phyloP scores from a whole-genome alignment of 2,329 filamentous ascomycete genomes.

The Pyrenochaeta sp. region DNA sequence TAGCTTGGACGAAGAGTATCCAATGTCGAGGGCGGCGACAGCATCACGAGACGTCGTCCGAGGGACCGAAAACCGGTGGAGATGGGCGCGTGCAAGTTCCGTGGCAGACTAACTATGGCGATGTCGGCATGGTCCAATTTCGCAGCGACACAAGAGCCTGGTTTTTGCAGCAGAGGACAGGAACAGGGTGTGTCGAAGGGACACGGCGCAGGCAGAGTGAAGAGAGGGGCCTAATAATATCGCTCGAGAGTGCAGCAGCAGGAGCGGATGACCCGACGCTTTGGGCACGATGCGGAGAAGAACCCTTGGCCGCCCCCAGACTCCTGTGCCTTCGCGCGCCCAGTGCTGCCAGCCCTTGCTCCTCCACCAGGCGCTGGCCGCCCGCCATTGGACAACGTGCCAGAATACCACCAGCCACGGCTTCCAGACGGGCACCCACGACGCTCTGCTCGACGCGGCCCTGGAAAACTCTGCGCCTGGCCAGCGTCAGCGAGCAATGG shows the following conservation, averaged over 20 bases:
- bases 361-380: slow-evolving; percentile 2
- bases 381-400: slow-evolving; percentile 19
- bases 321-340: slow-evolving; percentile 25
- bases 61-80: slow-evolving; percentile 13
- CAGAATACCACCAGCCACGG: slow-evolving; percentile 16
- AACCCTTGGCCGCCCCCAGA: slow-evolving; percentile 31
- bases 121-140: slow-evolving; percentile 4
- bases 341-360: slow-evolving; percentile 28
- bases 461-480: slow-evolving; percentile 4
- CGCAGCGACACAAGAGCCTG: slow-evolving; percentile 2
- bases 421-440: slow-evolving; percentile 13
- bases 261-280: slow-evolving; percentile 38
- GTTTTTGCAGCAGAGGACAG: no score
- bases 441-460: slow-evolving; percentile 3
- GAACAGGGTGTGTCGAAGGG: no score
- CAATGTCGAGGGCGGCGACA: slow-evolving; percentile 12
- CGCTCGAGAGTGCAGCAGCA: slow-evolving; percentile 16
- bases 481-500: neutral
- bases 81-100: slow-evolving; percentile 11
- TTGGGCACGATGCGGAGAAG: slow-evolving; percentile 43
- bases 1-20: slow-evolving; percentile 10
- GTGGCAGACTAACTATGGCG: slow-evolving; percentile 4
- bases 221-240: slow-evolving; percentile 36
- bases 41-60: slow-evolving; percentile 32
- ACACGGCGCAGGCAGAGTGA: no score